Evolutionary conservation across 352 stramenopile genomes (phyloP), one percentile per base, ranked within the genome.

Genomic region (Plasmopara muralis): DNA sequence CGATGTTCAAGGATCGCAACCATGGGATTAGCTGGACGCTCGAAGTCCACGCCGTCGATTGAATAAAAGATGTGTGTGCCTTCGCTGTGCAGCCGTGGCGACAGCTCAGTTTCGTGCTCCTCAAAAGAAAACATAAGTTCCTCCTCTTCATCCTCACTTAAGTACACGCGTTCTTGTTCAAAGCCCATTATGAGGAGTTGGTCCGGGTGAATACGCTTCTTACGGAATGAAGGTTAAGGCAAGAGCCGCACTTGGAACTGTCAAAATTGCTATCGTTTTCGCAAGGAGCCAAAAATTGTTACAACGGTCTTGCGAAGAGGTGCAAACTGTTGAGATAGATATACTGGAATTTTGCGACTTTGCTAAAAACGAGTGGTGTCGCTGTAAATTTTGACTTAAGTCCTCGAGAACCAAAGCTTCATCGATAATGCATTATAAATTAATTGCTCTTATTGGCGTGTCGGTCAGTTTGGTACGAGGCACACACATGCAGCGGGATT

Each of bases 111-210:
- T 14, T 65, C 50, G 6, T 64, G 55, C 25, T 66, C 47, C 33
- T 87, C 78, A 40, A 89, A 87, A 37, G 72, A 43, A 55, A 89
- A 89, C 74, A 87, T 83, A 60, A 89, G 68, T 37, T 89, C 76
- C 25, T 87, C 70, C 15, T 86, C 70, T n/a, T 82, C 70, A 16
- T 30, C 55, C 6, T 68, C 59, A 16, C 54, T 67, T 6, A 58
- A 47, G 43, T 44, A 25, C 45, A 20, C 25, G 10, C 13, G 37
- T 44, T 37, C 9, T 6, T 44, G 25, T 12, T 63, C 29, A 25
- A 29, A 28, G 14, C 43, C 59, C 56, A 60, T 58, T 34, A 56
- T 58, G 1, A 9, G 16, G 7, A 16, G 20, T 34, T n/a, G 28
- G 4, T 33, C 43, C 0, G 40, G 28, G 9, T 18, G 57, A 50